phyloP scores from a whole-genome alignment of 371 early-diverging fungal genomes.

The Mucor sp. region DNA sequence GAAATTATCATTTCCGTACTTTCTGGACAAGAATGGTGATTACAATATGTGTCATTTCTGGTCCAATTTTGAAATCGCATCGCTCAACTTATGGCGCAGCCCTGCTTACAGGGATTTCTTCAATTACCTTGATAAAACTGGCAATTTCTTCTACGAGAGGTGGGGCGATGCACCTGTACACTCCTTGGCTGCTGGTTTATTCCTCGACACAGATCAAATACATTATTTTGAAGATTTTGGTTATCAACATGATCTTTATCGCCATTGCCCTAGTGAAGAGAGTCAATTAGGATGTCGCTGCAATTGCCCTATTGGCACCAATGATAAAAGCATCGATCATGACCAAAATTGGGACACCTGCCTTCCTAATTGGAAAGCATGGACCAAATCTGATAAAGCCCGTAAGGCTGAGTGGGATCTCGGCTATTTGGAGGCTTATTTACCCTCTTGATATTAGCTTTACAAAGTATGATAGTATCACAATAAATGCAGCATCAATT shows the following conservation, averaged over 20 bases:
- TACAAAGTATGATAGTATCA: not conserved
- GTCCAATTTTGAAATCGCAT: slow-evolving; percentile 92
- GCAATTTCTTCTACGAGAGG: slow-evolving; percentile 71
- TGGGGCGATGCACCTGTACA: slow-evolving; percentile 83
- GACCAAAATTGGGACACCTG: slow-evolving; percentile 45
- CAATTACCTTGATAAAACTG: slow-evolving; percentile 60
- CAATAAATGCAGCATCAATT: not conserved
- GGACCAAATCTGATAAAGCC: not conserved
- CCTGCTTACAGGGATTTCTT: slow-evolving; percentile 61
- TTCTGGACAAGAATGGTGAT: slow-evolving; percentile 39
- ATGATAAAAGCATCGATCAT: slow-evolving; percentile 42
- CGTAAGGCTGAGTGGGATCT: not conserved
- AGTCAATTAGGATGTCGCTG: slow-evolving; percentile 41
- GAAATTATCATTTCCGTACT: slow-evolving; percentile 36
- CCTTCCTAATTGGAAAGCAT: slow-evolving; percentile 35
- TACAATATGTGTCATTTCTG: slow-evolving; percentile 87
- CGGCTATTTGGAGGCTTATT: not conserved
- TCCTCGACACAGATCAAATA: slow-evolving; percentile 76
- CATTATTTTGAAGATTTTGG: slow-evolving; percentile 95
- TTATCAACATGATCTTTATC: slow-evolving; percentile 75
- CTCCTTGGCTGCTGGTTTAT: slow-evolving; percentile 86
- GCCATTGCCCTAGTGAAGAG: slow-evolving; percentile 66
- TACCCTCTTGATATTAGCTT: not conserved
- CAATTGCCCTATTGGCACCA: slow-evolving; percentile 43
- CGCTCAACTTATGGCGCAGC: slow-evolving; percentile 78